Evolutionary conservation across 306 rosid genomes (phyloP).

Genomic region (Vigna unguiculata): DNA sequence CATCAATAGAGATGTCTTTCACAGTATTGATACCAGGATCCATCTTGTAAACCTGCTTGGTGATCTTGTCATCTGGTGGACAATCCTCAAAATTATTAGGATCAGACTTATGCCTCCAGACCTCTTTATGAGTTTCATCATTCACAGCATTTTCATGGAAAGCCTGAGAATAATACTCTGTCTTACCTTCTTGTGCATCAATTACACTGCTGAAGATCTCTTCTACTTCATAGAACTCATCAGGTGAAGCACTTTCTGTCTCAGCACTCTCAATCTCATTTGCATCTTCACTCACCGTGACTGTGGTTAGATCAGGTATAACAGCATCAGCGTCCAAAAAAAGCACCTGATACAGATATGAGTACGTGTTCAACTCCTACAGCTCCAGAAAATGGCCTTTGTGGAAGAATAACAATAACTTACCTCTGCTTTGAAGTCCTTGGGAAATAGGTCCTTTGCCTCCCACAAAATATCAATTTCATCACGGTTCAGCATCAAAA

Average conservation of each 20-base stretch:
- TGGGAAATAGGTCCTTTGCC: conserved; percentile 82
- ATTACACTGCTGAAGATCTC: conserved; percentile 86
- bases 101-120: conserved; percentile 77
- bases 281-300: conserved; percentile 62
- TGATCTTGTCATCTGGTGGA: conserved; percentile 65
- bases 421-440: conserved; percentile 97
- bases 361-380: conserved; percentile 72
- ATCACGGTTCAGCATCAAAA: conserved; percentile 79
- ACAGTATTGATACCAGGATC: conserved; percentile 65
- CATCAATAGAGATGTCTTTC: conserved; percentile 90
- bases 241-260: conserved; percentile 84
- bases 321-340: conserved; percentile 92
- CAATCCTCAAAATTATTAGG: conserved; percentile 82
- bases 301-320: conserved; percentile 76
- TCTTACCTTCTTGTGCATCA: conserved; percentile 74
- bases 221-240: conserved; percentile 97
- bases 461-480: conserved; percentile 92
- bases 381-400: conserved; percentile 50
- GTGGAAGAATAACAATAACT: conserved; percentile 49
- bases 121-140: conserved; percentile 56
- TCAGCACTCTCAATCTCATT: conserved; percentile 78
- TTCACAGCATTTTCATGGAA: conserved; percentile 50
- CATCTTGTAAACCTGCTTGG: conserved; percentile 57
- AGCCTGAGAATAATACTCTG: conserved; percentile 55
- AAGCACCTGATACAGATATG: conserved; percentile 86